Percentiles rank a stretch among this genome's conserved stretches.
Evolutionary conservation across 1,284 basidiomycete genomes (phyloP).

Genomic region (Trametes polyzona): DNA sequence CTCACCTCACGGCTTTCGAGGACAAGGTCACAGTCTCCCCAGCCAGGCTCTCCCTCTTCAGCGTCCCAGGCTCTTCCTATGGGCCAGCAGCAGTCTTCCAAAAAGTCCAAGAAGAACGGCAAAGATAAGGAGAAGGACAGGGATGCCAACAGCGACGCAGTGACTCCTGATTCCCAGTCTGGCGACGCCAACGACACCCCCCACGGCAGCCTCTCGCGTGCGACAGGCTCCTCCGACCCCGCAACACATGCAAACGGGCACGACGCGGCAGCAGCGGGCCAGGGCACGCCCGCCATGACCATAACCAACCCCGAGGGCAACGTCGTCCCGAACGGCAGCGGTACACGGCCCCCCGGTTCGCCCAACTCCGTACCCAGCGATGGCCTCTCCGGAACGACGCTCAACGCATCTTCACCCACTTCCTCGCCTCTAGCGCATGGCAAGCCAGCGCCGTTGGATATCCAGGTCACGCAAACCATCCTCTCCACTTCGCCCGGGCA

Average conservation of each 20-base stretch:
- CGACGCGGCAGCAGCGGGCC: constrained; percentile 20
- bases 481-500: constrained; percentile 61
- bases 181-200: constrained; percentile 45
- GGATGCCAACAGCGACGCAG: constrained; percentile 42
- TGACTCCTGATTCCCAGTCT: constrained; percentile 37
- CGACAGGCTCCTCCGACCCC: constrained; percentile 38
- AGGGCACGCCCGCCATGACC: constrained; percentile 48
- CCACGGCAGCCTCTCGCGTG: constrained; percentile 49
- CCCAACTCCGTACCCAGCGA: constrained; percentile 41
- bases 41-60: constrained; percentile 45
- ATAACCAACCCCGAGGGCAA: constrained; percentile 55
- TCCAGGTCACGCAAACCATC: constrained; percentile 73
- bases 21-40: constrained; percentile 72
- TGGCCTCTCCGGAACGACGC: constrained; percentile 30
- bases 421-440: constrained; percentile 39
- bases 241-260: constrained; percentile 25
- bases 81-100: constrained; percentile 76
- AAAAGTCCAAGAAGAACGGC: constrained; percentile 70
- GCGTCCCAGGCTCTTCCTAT: constrained; percentile 51
- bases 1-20: constrained; percentile 71
- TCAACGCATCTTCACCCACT: constrained; percentile 33
- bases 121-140: constrained; percentile 74
- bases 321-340: constrained; percentile 35
- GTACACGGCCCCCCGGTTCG: constrained; percentile 43
- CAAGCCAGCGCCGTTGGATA: constrained; percentile 68